Percentiles rank a stretch among this genome's conserved stretches.
Evolutionary conservation across 768 basidiomycete genomes (phyloP).

Genomic region (Baorangia bicolor): DNA sequence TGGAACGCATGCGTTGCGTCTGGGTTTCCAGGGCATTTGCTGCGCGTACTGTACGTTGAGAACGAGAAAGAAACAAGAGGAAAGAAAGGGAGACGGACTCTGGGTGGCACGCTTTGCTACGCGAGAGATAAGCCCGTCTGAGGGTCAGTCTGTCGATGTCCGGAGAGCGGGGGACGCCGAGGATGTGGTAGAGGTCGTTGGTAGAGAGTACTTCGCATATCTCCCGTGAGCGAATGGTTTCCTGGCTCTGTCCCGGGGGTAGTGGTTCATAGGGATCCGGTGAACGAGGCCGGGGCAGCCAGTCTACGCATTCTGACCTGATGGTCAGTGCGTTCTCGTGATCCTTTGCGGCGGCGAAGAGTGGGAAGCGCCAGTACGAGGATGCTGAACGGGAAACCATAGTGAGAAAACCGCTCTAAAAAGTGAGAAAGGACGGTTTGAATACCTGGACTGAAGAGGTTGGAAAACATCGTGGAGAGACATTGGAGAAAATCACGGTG

Average conservation of each 20-base stretch:
- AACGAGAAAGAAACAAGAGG: background rate
- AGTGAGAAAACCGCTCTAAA: background rate
- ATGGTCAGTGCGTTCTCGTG: conserved; percentile 39
- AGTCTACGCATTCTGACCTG: conserved; percentile 27
- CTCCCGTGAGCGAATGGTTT: conserved; percentile 12
- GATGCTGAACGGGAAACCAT: conserved; percentile 40
- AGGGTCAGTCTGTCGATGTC: conserved; percentile 60
- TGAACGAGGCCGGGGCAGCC: conserved; percentile 24
- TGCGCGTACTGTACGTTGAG: conserved; percentile 30
- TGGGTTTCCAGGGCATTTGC: conserved; percentile 75
- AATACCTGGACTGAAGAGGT: conserved; percentile 31
- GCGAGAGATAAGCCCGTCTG: conserved; percentile 70
- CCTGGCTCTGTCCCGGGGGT: conserved; percentile 7
- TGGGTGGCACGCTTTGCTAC: conserved; percentile 80
- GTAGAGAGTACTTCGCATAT: conserved; percentile 51
- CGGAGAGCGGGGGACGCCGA: conserved; percentile 56
- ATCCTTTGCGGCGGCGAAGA: conserved; percentile 50
- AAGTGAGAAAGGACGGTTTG: background rate
- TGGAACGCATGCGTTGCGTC: conserved; percentile 85
- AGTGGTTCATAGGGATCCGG: conserved; percentile 1
- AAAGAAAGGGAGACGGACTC: conserved; percentile 57
- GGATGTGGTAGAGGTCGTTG: conserved; percentile 70
- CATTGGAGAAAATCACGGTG: conserved; percentile 8
- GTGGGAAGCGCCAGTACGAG: conserved; percentile 61
- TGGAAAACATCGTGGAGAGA: conserved; percentile 32